These are phyloP conservation scores for Gracilaria domingensis DNA, from an alignment of 23 red algal genomes.

Conservation along the genomic window DNA sequence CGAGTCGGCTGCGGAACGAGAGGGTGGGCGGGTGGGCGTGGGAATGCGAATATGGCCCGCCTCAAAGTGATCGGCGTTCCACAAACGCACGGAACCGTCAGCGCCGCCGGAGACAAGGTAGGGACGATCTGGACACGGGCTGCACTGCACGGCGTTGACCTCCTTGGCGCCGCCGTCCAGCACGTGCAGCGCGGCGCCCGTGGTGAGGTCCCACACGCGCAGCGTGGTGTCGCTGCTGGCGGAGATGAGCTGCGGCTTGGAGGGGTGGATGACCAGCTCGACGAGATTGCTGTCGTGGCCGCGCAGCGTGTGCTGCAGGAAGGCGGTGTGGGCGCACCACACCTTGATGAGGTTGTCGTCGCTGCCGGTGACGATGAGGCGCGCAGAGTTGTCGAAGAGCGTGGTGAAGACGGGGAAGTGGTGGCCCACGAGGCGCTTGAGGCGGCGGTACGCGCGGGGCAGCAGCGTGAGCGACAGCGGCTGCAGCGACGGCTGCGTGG, in stretches of 20 bases:
- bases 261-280: slow-evolving; percentile 72
- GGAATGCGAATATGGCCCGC: slow-evolving; percentile 64
- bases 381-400: slow-evolving; percentile 46
- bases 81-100: slow-evolving; percentile 75
- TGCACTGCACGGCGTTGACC: slow-evolving; percentile 77
- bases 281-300: slow-evolving; percentile 78
- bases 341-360: slow-evolving; percentile 84
- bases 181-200: slow-evolving; percentile 69
- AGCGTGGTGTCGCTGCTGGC: slow-evolving; percentile 77
- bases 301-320: slow-evolving; percentile 63
- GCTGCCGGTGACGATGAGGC: slow-evolving; percentile 66
- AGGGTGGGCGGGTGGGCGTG: slow-evolving; percentile 19
- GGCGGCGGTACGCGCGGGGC: slow-evolving; percentile 34
- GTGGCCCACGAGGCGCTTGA: slow-evolving; percentile 70
- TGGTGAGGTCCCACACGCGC: slow-evolving; percentile 75
- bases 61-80: slow-evolving; percentile 68
- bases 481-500: slow-evolving; percentile 31
- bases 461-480: slow-evolving; percentile 42
- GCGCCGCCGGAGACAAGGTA: slow-evolving; percentile 81
- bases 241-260: slow-evolving; percentile 58
- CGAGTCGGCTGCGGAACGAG: slow-evolving; percentile 20
- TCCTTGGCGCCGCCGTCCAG: slow-evolving; percentile 62
- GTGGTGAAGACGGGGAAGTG: slow-evolving; percentile 71
- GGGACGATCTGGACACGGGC: slow-evolving; percentile 59
- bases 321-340: slow-evolving; percentile 82